Base-by-base conservation (phyloP, 371 early-diverging fungal genomes). In the Dentiscutata heterogama region DNA sequence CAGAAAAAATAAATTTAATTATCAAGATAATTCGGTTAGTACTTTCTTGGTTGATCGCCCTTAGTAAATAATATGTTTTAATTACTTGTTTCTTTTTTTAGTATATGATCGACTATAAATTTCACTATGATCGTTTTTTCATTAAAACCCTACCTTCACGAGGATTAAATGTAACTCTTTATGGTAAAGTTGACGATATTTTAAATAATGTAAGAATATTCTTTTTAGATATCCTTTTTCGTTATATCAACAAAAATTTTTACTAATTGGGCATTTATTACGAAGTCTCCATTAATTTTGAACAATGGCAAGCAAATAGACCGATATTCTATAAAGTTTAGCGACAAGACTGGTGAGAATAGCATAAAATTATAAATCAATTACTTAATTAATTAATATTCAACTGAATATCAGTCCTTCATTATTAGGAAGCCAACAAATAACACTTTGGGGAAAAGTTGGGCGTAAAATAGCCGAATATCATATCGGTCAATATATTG, bases 401-500 rank as follows among this genome's bases (percentile, higher is more conserved):
- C 20, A 64, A 64, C 22, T 39, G 6, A 31, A 22, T 50, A 51
- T 27, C 53, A 51, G n/a, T 22, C 2, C 13, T 11, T 73, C 18
- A 51, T 18, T 7, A 18, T 16, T 53, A 73, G 73, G 73, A 54
- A 7, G 20, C 27, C 16, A 25, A 18, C 16, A 25, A 18, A 51
- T 73, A 27, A 73, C 73, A 14, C n/a, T 73, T 53, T 53, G 50
- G 53, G 73, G 54, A 29, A 53, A 29, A 20, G 51, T 73, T 73
- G 73, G 53, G 29, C 27, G 54, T 1, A 22, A 7, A 14, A 20
- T 29, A 29, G 25, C 53, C 16, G 29, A 73, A 53, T 50, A 53
- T 53, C 16, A 73, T 18, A 16, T 73, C 6, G 73, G 73, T 16
- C 73, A 73, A 29, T 73, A 73, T 73, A 53, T 73, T 54, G 73